phyloP scores from a whole-genome alignment of 768 basidiomycete genomes.

The Pisolithus albus region DNA sequence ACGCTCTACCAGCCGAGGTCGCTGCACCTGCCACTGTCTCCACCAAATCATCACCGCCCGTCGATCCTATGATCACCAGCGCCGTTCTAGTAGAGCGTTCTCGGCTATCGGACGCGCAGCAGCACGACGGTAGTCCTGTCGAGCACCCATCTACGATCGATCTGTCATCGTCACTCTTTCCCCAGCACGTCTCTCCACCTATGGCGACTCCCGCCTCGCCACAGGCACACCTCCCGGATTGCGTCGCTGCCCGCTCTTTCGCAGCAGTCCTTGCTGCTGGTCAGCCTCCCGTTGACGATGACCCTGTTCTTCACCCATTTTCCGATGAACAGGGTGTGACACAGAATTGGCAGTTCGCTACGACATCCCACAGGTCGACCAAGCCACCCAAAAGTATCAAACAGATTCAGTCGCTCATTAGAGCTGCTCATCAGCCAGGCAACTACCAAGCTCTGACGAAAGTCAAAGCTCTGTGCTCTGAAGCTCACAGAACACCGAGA shows the following conservation, averaged over 20 bases:
- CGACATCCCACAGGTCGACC: slow-evolving; percentile 9
- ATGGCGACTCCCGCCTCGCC: slow-evolving; percentile 29
- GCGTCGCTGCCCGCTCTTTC: slow-evolving; percentile 29
- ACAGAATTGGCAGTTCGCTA: slow-evolving; percentile 21
- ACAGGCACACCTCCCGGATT: slow-evolving; percentile 29
- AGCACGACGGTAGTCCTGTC: slow-evolving; percentile 3
- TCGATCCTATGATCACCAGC: background rate
- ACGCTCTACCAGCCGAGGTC: slow-evolving; percentile 5
- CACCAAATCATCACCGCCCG: slow-evolving; percentile 5
- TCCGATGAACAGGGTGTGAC: slow-evolving; percentile 14
- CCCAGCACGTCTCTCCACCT: slow-evolving; percentile 16
- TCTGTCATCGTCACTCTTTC: slow-evolving; percentile 13
- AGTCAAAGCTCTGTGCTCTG: slow-evolving; percentile 40
- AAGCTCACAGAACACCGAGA: slow-evolving; percentile 38
- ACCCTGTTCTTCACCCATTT: slow-evolving; percentile 16
- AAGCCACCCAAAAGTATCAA: slow-evolving; percentile 32
- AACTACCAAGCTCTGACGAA: slow-evolving; percentile 35
- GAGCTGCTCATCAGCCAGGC: slow-evolving; percentile 36
- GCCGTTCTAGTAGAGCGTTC: slow-evolving; percentile 5
- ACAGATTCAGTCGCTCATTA: slow-evolving; percentile 38
- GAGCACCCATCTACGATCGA: slow-evolving; percentile 14
- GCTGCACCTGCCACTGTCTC: slow-evolving; percentile 1
- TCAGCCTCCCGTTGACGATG: slow-evolving; percentile 21
- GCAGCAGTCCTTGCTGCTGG: slow-evolving; percentile 28
- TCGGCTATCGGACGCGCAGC: slow-evolving; percentile 1